phyloP scores from a whole-genome alignment of 257 asterid genomes.

The Solanum bukasovii region DNA sequence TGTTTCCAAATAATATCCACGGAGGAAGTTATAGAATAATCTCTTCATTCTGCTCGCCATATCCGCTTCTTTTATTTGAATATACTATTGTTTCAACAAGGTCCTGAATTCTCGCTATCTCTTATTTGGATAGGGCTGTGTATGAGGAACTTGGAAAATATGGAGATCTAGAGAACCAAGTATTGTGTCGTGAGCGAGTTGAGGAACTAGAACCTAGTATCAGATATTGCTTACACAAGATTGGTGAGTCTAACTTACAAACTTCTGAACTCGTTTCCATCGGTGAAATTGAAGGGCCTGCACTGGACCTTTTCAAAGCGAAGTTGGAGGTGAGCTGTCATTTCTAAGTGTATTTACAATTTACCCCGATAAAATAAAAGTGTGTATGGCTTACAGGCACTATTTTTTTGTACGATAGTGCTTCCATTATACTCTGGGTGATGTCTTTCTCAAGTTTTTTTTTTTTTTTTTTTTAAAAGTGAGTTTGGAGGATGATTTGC shows the following conservation, averaged over 20 bases:
- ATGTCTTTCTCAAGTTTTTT: background rate
- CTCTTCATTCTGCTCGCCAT: background rate
- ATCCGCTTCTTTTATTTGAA: background rate
- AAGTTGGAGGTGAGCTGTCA: constrained; percentile 69
- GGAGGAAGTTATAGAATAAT: background rate
- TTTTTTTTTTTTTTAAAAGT: background rate
- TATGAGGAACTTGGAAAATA: constrained; percentile 98
- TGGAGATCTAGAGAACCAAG: constrained; percentile 89
- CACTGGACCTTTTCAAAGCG: constrained; percentile 85
- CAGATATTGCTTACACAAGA: constrained; percentile 81
- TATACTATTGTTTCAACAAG: background rate
- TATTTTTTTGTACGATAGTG: background rate
- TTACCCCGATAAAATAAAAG: background rate
- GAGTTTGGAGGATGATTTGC: background rate
- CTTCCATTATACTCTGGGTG: background rate
- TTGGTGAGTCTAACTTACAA: constrained; percentile 79
- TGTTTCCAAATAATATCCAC: background rate
- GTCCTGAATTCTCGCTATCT: constrained; percentile 6
- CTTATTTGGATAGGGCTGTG: constrained; percentile 61
- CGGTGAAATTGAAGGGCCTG: constrained; percentile 97
- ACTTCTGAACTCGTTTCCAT: constrained; percentile 72
- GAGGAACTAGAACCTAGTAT: constrained; percentile 93
- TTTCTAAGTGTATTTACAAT: background rate
- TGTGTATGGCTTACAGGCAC: background rate
- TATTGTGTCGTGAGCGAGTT: constrained; percentile 87